phyloP scores from a whole-genome alignment of 805 yeast genomes.

The Hemisphaericaspora nanyangensis region DNA sequence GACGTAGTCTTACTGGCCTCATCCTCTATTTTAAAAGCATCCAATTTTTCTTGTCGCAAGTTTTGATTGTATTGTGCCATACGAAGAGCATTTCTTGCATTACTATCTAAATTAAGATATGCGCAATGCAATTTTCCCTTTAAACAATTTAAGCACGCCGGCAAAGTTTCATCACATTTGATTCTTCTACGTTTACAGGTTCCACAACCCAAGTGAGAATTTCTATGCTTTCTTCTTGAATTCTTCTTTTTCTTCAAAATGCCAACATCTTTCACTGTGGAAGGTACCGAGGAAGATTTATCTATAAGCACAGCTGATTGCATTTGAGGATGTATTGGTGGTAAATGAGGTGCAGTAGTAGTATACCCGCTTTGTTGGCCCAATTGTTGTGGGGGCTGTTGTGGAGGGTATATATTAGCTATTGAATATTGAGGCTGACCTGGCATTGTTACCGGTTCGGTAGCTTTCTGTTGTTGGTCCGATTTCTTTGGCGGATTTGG shows the following conservation, averaged over 20 bases:
- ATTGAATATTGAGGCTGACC: conserved; percentile 8
- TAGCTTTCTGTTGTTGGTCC: conserved; percentile 6
- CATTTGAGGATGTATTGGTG: conserved; percentile 6
- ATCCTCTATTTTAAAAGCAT: conserved; percentile 8
- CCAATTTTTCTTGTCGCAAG: conserved; percentile 21
- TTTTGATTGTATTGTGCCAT: conserved; percentile 47
- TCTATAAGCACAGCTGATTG: conserved; percentile 2
- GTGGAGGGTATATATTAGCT: neutral
- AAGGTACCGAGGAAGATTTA: neutral
- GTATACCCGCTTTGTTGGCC: neutral
- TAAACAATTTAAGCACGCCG: conserved; percentile 45
- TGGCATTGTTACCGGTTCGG: neutral
- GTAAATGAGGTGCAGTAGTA: conserved; percentile 2
- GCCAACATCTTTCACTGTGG: conserved; percentile 7
- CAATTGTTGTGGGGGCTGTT: conserved; percentile 1
- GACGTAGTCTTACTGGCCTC: conserved; percentile 1
- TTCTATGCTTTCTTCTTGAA: conserved; percentile 58
- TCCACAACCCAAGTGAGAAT: conserved; percentile 73
- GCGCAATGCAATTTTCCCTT: conserved; percentile 46
- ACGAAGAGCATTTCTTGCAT: conserved; percentile 46
- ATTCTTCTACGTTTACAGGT: conserved; percentile 52
- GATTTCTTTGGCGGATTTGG: conserved; percentile 33
- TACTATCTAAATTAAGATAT: conserved; percentile 43
- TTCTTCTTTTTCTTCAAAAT: conserved; percentile 27
- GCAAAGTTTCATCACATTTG: conserved; percentile 49